Conservation (phyloP, 2,329 filamentous ascomycete genomes). For the Orbilia blumenaviensis region DNA sequence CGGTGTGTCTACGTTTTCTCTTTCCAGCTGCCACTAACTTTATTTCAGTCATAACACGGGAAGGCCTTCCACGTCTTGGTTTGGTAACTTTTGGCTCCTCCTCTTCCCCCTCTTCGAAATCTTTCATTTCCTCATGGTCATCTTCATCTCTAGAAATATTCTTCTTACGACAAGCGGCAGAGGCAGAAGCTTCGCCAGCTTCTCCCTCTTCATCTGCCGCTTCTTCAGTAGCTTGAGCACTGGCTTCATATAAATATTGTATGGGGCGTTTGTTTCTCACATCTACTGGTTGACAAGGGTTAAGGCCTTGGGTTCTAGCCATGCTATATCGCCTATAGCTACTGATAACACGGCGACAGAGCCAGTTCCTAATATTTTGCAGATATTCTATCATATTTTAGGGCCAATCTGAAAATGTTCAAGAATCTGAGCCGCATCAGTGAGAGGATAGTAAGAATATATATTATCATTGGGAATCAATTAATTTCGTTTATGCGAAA, state of each 20-base stretch:
- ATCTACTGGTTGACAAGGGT: no score
- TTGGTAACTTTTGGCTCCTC: constrained; percentile 13
- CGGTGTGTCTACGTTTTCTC: constrained; percentile 21
- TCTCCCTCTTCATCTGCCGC: background rate
- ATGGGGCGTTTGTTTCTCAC: no score
- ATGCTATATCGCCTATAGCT: no score
- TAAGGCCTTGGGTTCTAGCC: no score
- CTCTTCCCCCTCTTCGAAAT: no score
- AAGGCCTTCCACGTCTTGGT: constrained; percentile 15
- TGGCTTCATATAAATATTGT: no score
- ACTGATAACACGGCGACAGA: no score
- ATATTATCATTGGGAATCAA: background rate
- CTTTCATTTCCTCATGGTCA: constrained; percentile 13
- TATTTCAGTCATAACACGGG: constrained; percentile 16
- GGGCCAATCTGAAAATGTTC: no score
- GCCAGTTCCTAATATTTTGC: no score
- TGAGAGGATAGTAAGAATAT: background rate
- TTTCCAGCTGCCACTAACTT: background rate
- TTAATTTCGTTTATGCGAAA: background rate
- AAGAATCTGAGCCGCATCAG: background rate
- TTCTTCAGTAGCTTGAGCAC: background rate
- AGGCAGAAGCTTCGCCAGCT: constrained; percentile 36
- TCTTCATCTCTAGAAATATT: constrained; percentile 1
- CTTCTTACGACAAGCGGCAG: constrained; percentile 14
- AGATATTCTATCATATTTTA: no score